Percentiles rank a stretch among this genome's conserved stretches.
Conservation (phyloP, 139 green algal genomes). For the Nannochloris sp. region DNA sequence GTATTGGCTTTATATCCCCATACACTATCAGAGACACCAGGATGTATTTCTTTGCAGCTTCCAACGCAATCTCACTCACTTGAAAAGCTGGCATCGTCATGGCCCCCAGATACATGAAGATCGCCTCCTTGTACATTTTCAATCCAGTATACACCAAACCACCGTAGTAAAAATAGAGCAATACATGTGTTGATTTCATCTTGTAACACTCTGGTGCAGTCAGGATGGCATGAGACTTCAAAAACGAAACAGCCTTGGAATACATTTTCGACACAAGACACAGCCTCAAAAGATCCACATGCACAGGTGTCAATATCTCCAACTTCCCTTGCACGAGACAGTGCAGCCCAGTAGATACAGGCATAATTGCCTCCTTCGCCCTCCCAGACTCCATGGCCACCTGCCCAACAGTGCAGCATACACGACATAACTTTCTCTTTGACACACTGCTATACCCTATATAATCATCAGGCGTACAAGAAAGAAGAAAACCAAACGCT, state of each 20-base stretch:
- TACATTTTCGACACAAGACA: slow-evolving; percentile 74
- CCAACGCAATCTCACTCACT: slow-evolving; percentile 75
- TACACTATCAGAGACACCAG: slow-evolving; percentile 70
- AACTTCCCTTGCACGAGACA: not conserved
- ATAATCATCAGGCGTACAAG: not conserved
- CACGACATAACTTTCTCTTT: not conserved
- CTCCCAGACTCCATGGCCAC: not conserved
- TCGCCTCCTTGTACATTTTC: slow-evolving; percentile 50
- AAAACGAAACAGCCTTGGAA: slow-evolving; percentile 35
- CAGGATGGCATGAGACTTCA: slow-evolving; percentile 53
- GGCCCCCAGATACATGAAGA: slow-evolving; percentile 63
- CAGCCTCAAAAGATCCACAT: slow-evolving; percentile 70
- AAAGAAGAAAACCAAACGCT: not conserved
- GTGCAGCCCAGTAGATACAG: not conserved
- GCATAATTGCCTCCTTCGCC: not conserved
- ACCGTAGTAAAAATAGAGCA: slow-evolving; percentile 93
- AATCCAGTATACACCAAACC: slow-evolving; percentile 64
- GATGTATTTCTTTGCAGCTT: slow-evolving; percentile 79
- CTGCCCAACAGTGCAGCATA: not conserved
- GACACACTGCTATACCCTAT: not conserved
- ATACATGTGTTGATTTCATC: slow-evolving; percentile 60
- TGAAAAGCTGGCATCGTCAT: slow-evolving; percentile 65
- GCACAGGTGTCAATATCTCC: slow-evolving; percentile 48
- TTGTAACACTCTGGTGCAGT: slow-evolving; percentile 61
- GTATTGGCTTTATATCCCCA: slow-evolving; percentile 40